These are phyloP conservation scores for Trifolium subterraneum DNA, from an alignment of 306 rosid species.

Conservation along the genomic window DNA sequence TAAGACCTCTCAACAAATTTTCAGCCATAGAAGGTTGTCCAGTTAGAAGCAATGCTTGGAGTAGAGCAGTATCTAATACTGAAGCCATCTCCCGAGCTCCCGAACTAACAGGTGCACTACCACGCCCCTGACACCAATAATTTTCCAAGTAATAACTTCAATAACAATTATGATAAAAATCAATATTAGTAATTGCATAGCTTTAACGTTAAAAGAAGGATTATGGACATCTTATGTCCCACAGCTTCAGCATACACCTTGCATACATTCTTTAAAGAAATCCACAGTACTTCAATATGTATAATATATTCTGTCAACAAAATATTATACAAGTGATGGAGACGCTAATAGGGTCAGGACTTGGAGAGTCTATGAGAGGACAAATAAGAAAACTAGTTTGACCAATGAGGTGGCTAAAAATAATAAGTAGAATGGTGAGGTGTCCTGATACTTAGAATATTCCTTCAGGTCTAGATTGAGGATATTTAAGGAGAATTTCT, in stretches of 20 bases:
- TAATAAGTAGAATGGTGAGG: no score
- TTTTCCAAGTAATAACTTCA: slow-evolving; percentile 36
- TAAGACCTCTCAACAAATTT: slow-evolving; percentile 75
- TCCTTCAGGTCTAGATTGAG: no score
- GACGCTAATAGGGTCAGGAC: no score
- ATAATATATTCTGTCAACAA: not conserved
- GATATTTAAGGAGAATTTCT: no score
- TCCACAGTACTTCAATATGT: not conserved
- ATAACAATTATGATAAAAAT: slow-evolving; percentile 23
- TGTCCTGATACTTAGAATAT: no score
- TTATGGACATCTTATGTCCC: slow-evolving; percentile 13
- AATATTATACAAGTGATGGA: slow-evolving; percentile 12
- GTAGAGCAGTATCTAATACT: slow-evolving; percentile 86
- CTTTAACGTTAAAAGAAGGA: slow-evolving; percentile 15
- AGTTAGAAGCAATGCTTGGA: slow-evolving; percentile 89
- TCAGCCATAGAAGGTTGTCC: slow-evolving; percentile 76
- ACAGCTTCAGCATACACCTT: slow-evolving; percentile 31
- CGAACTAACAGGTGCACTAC: slow-evolving; percentile 65
- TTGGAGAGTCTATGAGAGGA: no score
- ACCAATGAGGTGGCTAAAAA: no score
- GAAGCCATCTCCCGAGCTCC: slow-evolving; percentile 95
- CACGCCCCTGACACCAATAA: slow-evolving; percentile 68
- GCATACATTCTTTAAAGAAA: slow-evolving; percentile 19
- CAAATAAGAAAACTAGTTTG: no score
- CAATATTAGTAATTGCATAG: not conserved